Percentiles rank a stretch among this genome's conserved stretches.
These are phyloP conservation scores for Mycena pura DNA, from an alignment of 768 basidiomycete species.

Conservation along the genomic window DNA sequence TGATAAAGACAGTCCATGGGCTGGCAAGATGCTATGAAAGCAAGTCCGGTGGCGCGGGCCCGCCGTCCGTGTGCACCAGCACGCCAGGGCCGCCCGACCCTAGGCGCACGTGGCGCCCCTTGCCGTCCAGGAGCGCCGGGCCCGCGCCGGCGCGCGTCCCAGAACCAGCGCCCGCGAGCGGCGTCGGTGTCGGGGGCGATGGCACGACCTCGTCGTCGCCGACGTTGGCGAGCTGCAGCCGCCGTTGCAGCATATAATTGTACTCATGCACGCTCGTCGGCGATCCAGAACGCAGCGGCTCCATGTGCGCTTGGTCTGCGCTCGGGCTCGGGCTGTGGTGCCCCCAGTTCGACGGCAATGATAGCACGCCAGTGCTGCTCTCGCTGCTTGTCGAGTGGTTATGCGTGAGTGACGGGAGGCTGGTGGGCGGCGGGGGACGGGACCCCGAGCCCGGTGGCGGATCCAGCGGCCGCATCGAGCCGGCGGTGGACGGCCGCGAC, in stretches of 20 bases:
- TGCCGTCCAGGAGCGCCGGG: conserved; percentile 14
- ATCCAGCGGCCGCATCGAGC: conserved; percentile 46
- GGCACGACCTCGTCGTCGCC: conserved; percentile 8
- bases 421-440: conserved; percentile 19
- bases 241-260: conserved; percentile 34
- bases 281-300: conserved; percentile 48
- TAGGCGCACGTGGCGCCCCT: conserved; percentile 17
- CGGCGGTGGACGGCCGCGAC: conserved; percentile 53
- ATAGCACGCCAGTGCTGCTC: conserved; percentile 24
- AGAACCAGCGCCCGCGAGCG: too few species aligned
- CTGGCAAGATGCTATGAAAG: too few species aligned
- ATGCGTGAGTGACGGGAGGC: too few species aligned
- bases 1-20: too few species aligned
- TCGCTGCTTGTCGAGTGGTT: conserved; percentile 20
- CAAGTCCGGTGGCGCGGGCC: conserved; percentile 5
- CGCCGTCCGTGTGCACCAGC: conserved; percentile 21
- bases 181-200: conserved; percentile 9
- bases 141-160: too few species aligned
- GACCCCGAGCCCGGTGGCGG: conserved; percentile 26
- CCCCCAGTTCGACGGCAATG: conserved; percentile 22
- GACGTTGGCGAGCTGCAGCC: conserved; percentile 48
- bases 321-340: conserved; percentile 27
- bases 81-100: conserved; percentile 16
- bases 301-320: conserved; percentile 14
- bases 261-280: conserved; percentile 49